phyloP scores from a whole-genome alignment of 345 rosid genomes.

The Raphanus sativus region DNA sequence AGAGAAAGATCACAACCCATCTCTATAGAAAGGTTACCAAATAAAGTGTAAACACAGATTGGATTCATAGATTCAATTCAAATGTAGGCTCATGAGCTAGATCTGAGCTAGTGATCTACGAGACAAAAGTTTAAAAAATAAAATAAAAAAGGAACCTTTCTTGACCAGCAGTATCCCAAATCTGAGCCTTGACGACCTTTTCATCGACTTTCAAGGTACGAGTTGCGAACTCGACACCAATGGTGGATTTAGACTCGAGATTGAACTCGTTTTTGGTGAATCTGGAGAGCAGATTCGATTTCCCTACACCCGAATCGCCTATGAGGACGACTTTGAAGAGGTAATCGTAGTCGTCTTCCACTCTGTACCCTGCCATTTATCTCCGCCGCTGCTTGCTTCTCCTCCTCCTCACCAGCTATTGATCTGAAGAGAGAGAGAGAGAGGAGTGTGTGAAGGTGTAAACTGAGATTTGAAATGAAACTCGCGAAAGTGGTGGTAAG shows the following conservation, averaged over 20 bases:
- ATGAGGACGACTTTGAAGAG: slow-evolving; percentile 70
- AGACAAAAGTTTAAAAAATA: not conserved
- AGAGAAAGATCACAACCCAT: too few species aligned
- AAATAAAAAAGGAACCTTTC: slow-evolving; percentile 35
- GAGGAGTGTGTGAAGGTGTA: slow-evolving; percentile 29
- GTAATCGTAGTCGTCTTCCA: slow-evolving; percentile 58
- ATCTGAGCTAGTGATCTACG: slow-evolving; percentile 28
- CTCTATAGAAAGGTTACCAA: not conserved
- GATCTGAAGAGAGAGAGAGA: slow-evolving; percentile 28
- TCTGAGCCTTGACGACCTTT: slow-evolving; percentile 69
- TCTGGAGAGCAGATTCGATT: slow-evolving; percentile 64
- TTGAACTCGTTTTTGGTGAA: slow-evolving; percentile 73
- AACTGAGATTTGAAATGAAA: slow-evolving; percentile 40
- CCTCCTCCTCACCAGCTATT: slow-evolving; percentile 10
- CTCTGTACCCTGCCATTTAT: slow-evolving; percentile 51
- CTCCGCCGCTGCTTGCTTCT: slow-evolving; percentile 20
- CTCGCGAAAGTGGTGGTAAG: slow-evolving; percentile 8
- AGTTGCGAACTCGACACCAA: slow-evolving; percentile 78
- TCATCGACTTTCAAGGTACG: slow-evolving; percentile 58
- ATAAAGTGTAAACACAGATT: not conserved
- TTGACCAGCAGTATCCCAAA: slow-evolving; percentile 84
- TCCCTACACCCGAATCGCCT: slow-evolving; percentile 73
- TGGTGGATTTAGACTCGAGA: slow-evolving; percentile 73
- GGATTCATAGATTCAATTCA: not conserved
- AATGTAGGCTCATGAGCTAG: slow-evolving; percentile 10